phyloP scores from a whole-genome alignment of 768 basidiomycete species.

The Podaxis mareebaensis region DNA sequence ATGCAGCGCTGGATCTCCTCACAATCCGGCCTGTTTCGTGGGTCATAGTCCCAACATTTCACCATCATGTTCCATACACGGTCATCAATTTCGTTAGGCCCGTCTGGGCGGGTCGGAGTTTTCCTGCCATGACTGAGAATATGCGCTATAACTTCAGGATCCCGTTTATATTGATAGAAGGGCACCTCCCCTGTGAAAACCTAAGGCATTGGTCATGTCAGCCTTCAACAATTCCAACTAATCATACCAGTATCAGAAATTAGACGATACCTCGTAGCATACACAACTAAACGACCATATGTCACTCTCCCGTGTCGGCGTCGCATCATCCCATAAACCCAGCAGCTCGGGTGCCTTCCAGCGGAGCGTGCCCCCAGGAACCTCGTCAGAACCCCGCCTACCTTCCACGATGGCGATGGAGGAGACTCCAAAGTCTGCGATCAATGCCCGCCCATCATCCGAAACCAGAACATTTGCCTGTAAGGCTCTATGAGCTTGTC shows the following conservation, averaged over 20 bases:
- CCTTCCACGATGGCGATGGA: not conserved
- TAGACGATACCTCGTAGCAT: not conserved
- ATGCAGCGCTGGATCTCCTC: not conserved
- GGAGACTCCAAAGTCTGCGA: not conserved
- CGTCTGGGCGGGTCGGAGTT: not conserved
- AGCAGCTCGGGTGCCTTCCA: conserved; percentile 3
- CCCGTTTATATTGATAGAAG: not conserved
- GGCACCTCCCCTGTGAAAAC: not conserved
- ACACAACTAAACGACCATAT: conserved; percentile 9
- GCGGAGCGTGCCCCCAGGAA: not conserved
- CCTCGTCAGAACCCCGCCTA: not conserved
- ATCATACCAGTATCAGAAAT: not conserved
- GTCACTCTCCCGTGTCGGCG: not conserved
- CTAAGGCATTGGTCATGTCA: not conserved
- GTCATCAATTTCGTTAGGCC: not conserved
- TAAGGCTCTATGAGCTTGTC: too few species aligned
- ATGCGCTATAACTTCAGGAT: not conserved
- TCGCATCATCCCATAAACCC: not conserved
- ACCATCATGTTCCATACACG: not conserved
- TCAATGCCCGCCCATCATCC: not conserved
- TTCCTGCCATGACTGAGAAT: not conserved
- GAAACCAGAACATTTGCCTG: not conserved
- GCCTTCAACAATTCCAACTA: not conserved
- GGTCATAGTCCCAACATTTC: not conserved
- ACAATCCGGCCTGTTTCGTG: not conserved